phyloP scores from a whole-genome alignment of 2,329 filamentous ascomycete genomes.

The Nannizziopsis barbatae region DNA sequence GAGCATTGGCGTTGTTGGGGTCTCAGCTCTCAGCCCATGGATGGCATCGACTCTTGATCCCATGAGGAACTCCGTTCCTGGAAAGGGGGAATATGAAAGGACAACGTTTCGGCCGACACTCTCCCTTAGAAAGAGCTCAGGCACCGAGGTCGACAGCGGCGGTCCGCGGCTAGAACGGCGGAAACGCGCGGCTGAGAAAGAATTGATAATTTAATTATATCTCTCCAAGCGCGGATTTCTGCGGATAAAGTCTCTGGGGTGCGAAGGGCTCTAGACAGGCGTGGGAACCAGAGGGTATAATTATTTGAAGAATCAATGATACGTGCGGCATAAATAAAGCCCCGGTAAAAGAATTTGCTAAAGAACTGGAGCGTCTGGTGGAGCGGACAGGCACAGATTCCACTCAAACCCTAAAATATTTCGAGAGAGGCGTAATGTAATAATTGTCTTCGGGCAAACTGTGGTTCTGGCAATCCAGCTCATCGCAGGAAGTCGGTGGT shows the following conservation, averaged over 20 bases:
- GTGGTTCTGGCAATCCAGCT: too few relatives aligned
- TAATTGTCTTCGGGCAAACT: too few relatives aligned
- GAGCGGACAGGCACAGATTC: conserved; percentile 2
- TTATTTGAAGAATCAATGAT: not conserved
- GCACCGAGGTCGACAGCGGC: not conserved
- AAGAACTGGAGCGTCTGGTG: conserved; percentile 1
- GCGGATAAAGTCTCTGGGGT: not conserved
- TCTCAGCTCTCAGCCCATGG: conserved; percentile 32
- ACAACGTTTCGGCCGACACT: not conserved
- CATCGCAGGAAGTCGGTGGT: too few relatives aligned
- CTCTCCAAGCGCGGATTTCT: conserved; percentile 2
- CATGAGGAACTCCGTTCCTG: conserved; percentile 22
- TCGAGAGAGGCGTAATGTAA: not conserved
- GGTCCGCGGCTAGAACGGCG: not conserved
- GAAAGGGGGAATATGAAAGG: not conserved
- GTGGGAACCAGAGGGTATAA: conserved; percentile 1
- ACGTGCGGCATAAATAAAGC: not conserved
- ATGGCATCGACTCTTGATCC: conserved; percentile 36
- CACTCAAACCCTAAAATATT: not conserved
- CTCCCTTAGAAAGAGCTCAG: not conserved
- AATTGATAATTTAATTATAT: not conserved
- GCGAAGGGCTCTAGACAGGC: conserved; percentile 1
- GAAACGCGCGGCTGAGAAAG: conserved; percentile 9
- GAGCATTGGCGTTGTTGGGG: conserved; percentile 16
- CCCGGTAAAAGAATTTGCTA: conserved; percentile 11